Base-by-base conservation (phyloP, 2,329 filamentous ascomycete species). In the Colletotrichum ledebouriae region DNA sequence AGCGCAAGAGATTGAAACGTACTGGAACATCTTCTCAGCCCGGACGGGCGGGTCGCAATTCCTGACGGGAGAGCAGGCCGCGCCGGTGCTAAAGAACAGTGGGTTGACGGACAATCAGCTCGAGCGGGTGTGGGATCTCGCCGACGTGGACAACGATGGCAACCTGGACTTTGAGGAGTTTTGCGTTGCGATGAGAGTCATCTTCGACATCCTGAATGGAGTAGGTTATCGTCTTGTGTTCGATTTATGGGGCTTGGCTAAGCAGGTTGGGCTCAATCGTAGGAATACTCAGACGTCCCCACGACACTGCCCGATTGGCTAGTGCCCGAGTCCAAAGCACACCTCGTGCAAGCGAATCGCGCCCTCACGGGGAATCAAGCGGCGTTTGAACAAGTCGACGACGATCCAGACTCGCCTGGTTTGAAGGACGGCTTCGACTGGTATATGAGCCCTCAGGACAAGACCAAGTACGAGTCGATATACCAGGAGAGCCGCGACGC, bases 121-220 rank as follows among this genome's bases (percentile, higher is more conserved):
- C n/a, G 96, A 98, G 83, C 89, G 90, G 74, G 93, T 99, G 71
- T 99, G 96, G 96, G 96, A 99, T 77, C 86, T 99, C 71, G 94
- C 96, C 67, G 96, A 99, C 78, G 94, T 99, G 70, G 96, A 99
- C 81, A 94, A 94, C 74, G 96, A 99, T 83, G 96, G 96, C 71
- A 97, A 97, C 80, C 86, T 99, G 62, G 96, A 99, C 82, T 99
- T 99, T 83, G 96, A 99, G 83, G 96, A 99, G 85, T 99, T 99
- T 80, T 99, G 96, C 80, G 96, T 99, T 67, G 96, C 94, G 44
- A 99, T 99, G 96, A 89, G 96, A 76, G 84, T 99, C 76, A 98
- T 98, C 75, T 99, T 98, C 80, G 96, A 99, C 79, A 84, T 98
- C 72, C 90, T 99, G 74, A 99, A 99, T 76, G 96, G 96, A 75